Conservation (phyloP, 2,329 filamentous ascomycete genomes). For the Fusarium cicatricum region DNA sequence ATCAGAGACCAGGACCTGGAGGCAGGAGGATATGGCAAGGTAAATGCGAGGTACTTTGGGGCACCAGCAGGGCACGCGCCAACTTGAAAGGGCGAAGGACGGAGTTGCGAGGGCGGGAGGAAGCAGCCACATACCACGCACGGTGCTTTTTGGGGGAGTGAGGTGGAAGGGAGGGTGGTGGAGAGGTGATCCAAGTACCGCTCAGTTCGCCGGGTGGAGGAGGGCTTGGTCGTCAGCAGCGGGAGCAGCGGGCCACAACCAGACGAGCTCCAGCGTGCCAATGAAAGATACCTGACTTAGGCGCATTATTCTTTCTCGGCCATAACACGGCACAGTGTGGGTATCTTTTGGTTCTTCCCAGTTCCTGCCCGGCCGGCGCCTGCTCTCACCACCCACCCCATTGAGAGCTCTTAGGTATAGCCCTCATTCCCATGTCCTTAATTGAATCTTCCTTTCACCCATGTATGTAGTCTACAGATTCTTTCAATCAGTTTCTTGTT, state of each 20-base stretch:
- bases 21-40: slow-evolving; percentile 39
- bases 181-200: slow-evolving; percentile 18
- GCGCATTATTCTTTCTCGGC: slow-evolving; percentile 4
- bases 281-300: slow-evolving; percentile 18
- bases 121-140: slow-evolving; percentile 43
- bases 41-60: slow-evolving; percentile 24
- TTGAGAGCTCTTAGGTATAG: slow-evolving; percentile 23
- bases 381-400: slow-evolving; percentile 13
- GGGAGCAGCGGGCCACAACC: slow-evolving; percentile 25
- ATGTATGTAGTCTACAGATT: background rate
- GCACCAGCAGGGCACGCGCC: slow-evolving; percentile 28
- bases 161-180: slow-evolving; percentile 34
- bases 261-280: slow-evolving; percentile 14
- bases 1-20: slow-evolving; percentile 24
- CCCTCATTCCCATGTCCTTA: slow-evolving; percentile 28
- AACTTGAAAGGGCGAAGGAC: slow-evolving; percentile 30
- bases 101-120: slow-evolving; percentile 31
- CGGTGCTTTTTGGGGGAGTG: slow-evolving; percentile 37
- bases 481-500: too few relatives aligned
- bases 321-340: slow-evolving; percentile 27
- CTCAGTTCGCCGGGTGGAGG: slow-evolving; percentile 2
- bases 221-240: slow-evolving; percentile 28
- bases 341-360: background rate
- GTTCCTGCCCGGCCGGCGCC: background rate
- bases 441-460: slow-evolving; percentile 15